Conservation (phyloP, 441 rosid species). For the Gossypium davidsonii region DNA sequence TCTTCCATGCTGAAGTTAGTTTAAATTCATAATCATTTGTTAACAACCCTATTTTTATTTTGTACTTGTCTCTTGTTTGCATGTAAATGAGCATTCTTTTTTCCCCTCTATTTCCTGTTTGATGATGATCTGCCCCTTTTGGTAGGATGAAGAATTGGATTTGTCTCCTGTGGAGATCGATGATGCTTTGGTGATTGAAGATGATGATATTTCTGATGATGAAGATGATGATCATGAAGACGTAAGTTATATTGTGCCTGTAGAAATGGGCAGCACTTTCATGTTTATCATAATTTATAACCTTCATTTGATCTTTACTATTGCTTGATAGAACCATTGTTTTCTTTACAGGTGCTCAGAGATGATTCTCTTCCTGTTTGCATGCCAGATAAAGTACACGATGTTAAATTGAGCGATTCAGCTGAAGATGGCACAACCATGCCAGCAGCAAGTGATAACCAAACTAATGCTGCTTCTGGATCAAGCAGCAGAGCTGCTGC, state of each 20-base stretch:
- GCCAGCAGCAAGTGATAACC: conserved; percentile 53
- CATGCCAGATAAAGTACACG: conserved; percentile 92
- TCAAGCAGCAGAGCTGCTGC: conserved; percentile 78
- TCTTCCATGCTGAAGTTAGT: not conserved
- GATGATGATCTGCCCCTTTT: not conserved
- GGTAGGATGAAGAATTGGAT: conserved; percentile 92
- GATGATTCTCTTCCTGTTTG: conserved; percentile 92
- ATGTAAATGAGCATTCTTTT: not conserved
- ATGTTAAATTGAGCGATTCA: conserved; percentile 86
- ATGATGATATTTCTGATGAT: conserved; percentile 94
- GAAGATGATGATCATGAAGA: conserved; percentile 95
- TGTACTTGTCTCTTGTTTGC: not conserved
- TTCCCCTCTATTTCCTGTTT: not conserved
- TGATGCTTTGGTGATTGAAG: conserved; percentile 96
- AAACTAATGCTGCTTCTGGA: conserved; percentile 62
- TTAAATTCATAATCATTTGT: not conserved
- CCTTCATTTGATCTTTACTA: not conserved
- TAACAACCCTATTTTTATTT: not conserved
- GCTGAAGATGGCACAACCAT: conserved; percentile 54
- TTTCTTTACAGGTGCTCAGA: conserved; percentile 56
- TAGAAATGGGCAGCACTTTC: not conserved
- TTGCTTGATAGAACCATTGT: not conserved
- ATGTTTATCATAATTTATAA: not conserved
- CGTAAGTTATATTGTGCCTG: conserved; percentile 40
- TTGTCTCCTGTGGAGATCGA: conserved; percentile 89